phyloP scores from a whole-genome alignment of 169 alveolate species.

The Pseudocohnilembus persalinus region DNA sequence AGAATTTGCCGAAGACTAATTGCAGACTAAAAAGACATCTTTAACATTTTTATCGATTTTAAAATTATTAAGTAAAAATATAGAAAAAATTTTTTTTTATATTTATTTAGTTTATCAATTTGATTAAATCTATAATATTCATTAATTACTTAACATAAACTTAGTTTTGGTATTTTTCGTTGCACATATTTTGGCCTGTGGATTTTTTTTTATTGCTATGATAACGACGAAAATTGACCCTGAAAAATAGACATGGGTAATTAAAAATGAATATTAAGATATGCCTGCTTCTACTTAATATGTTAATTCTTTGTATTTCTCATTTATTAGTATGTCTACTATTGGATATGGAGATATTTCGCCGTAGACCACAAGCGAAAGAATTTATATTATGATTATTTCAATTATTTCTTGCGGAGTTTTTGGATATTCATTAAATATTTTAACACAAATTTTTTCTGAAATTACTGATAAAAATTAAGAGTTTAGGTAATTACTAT shows the following conservation, averaged over 20 bases:
- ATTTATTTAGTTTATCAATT: no score
- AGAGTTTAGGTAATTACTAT: not conserved
- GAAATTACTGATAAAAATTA: slow-evolving; percentile 16
- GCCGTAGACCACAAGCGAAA: not conserved
- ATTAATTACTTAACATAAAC: no score
- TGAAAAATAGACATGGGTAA: not conserved
- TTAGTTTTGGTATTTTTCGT: not conserved
- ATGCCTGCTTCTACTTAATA: not conserved
- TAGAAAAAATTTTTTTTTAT: no score
- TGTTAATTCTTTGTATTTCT: slow-evolving; percentile 1
- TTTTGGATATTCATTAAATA: slow-evolving; percentile 12
- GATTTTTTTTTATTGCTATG: not conserved
- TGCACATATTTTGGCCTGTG: slow-evolving; percentile 15
- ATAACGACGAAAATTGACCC: not conserved
- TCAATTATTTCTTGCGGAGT: slow-evolving; percentile 15
- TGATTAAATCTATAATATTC: no score
- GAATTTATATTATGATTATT: slow-evolving; percentile 9
- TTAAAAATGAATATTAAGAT: not conserved
- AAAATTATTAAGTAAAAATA: not conserved
- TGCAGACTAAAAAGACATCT: not conserved
- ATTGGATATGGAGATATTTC: slow-evolving; percentile 20
- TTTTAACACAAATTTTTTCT: slow-evolving; percentile 1
- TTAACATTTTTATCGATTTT: no score
- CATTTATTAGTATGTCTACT: slow-evolving; percentile 13
- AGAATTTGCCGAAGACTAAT: not conserved